These are phyloP conservation scores for Talaromyces sp. DNA, from an alignment of 2,329 filamentous ascomycete genomes.

Conservation along the genomic window DNA sequence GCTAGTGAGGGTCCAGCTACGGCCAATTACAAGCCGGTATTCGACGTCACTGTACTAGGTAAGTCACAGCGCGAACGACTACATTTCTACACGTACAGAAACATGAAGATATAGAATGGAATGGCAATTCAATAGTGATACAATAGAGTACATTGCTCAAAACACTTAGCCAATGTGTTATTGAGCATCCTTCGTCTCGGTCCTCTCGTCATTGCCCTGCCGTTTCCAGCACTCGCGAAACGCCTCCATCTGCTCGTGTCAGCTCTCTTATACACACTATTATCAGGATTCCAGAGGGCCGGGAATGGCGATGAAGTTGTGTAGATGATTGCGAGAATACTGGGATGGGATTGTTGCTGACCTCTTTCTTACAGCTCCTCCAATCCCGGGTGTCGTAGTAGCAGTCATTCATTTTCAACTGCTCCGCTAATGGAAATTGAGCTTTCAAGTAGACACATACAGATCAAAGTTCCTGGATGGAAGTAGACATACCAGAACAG, in stretches of 20 bases:
- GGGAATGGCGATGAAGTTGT: background rate
- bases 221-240: conserved; percentile 91
- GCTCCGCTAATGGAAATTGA: conserved; percentile 63
- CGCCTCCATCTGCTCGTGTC: conserved; percentile 63
- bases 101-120: background rate
- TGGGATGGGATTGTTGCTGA: too few relatives aligned
- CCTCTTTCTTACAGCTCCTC: conserved; percentile 82
- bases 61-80: background rate
- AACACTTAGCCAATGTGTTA: background rate
- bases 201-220: conserved; percentile 81
- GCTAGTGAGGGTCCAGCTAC: background rate
- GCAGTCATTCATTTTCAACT: conserved; percentile 87
- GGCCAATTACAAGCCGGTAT: background rate
- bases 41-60: background rate
- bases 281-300: background rate
- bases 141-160: background rate
- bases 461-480: too few relatives aligned
- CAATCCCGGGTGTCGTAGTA: conserved; percentile 96
- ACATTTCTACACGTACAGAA: too few relatives aligned
- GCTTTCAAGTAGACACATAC: background rate
- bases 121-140: background rate
- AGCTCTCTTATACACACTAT: background rate
- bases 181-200: conserved; percentile 66
- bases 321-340: too few relatives aligned
- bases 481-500: conserved; percentile 66